phyloP scores from a whole-genome alignment of 2,329 filamentous ascomycete species.

The Rhinocladiella similis region DNA sequence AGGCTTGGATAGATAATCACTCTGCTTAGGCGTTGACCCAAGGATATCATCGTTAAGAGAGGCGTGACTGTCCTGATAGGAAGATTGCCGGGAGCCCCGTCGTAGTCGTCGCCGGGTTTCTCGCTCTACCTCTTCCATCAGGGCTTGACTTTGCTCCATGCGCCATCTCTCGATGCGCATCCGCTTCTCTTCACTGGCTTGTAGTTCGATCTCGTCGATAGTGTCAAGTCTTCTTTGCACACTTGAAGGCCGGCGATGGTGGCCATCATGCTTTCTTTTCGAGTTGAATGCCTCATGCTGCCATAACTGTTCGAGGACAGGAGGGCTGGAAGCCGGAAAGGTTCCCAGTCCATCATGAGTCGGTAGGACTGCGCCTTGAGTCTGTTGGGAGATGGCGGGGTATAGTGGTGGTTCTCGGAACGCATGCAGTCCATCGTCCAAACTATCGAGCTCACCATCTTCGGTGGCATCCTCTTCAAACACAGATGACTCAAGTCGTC shows the following conservation, averaged over 20 bases:
- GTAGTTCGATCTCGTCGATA: conserved; percentile 57
- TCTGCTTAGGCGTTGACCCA: conserved; percentile 29
- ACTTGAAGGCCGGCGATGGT: conserved; percentile 54
- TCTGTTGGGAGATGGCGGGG: conserved; percentile 41
- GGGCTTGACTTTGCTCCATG: conserved; percentile 80
- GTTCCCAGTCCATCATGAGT: conserved; percentile 88
- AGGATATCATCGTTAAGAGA: conserved; percentile 25
- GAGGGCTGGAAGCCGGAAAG: conserved; percentile 66
- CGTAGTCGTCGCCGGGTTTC: conserved; percentile 72
- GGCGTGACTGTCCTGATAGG: conserved; percentile 15
- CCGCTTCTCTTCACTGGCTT: conserved; percentile 71
- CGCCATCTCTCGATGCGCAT: conserved; percentile 89
- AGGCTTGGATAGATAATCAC: conserved; percentile 21
- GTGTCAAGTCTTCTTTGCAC: conserved; percentile 58
- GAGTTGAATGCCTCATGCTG: conserved; percentile 86
- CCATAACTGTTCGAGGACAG: conserved; percentile 80
- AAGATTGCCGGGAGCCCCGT: conserved; percentile 22
- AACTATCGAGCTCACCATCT: conserved; percentile 84
- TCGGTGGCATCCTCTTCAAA: conserved; percentile 51
- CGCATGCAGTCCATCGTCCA: conserved; percentile 87
- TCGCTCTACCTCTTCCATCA: conserved; percentile 85
- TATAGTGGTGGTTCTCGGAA: conserved; percentile 67
- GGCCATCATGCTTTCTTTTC: conserved; percentile 54
- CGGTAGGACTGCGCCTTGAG: conserved; percentile 72
- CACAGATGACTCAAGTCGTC: conserved; percentile 49